These are phyloP conservation scores for Triticum monococcum DNA, from an alignment of 176 grass and related monocot genomes.

Conservation along the genomic window DNA sequence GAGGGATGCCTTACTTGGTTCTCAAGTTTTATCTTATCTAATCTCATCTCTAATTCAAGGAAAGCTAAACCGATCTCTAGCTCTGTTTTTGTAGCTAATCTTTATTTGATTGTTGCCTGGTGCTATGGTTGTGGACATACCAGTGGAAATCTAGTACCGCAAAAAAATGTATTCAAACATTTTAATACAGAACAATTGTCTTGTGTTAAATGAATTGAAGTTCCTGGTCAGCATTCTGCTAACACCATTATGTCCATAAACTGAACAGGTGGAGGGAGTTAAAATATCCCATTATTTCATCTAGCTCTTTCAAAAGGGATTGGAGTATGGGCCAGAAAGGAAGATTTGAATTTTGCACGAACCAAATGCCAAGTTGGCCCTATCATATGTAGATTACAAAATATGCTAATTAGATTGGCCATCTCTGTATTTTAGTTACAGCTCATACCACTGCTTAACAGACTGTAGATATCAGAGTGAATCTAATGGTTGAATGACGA, in stretches of 20 bases:
- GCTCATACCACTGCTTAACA: not conserved
- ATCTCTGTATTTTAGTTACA: conserved; percentile 11
- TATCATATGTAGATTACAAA: not conserved
- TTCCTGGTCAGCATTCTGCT: conserved; percentile 1
- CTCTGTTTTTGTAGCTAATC: conserved; percentile 1
- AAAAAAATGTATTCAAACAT: not conserved
- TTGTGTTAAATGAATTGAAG: conserved; percentile 23
- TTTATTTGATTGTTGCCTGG: not conserved
- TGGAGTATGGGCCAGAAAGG: not conserved
- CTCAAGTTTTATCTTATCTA: not conserved
- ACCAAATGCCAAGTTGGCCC: not conserved
- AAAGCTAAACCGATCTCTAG: not conserved
- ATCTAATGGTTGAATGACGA: not conserved
- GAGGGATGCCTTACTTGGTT: conserved; percentile 8
- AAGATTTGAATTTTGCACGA: conserved; percentile 9
- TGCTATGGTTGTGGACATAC: not conserved
- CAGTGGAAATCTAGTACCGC: not conserved
- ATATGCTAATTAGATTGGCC: conserved; percentile 20
- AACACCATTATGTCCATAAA: not conserved
- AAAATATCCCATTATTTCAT: not conserved
- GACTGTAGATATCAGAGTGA: conserved; percentile 7
- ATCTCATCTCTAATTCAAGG: not conserved
- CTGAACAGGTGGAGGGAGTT: not conserved
- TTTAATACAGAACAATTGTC: not conserved
- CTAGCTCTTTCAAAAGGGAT: not conserved